Conservation (phyloP, 331 rosid genomes). For the Prunus yedoensis region DNA sequence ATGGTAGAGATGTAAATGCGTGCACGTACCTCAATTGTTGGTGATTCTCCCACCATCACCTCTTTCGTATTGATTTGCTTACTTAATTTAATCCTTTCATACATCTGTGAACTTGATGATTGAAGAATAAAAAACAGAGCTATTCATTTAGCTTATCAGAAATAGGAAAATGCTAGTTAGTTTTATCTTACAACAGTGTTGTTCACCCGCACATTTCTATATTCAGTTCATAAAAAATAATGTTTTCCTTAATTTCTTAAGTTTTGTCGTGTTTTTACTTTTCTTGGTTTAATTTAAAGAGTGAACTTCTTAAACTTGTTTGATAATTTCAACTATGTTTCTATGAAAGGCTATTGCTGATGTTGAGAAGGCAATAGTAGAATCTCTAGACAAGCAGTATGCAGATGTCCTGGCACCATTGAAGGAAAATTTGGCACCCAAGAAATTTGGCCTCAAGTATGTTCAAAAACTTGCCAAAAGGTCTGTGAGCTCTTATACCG, state of each 20-base stretch:
- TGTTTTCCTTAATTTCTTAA: neutral
- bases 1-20: neutral
- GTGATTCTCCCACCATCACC: neutral
- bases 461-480: conserved; percentile 95
- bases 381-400: conserved; percentile 91
- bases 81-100: neutral
- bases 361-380: conserved; percentile 82
- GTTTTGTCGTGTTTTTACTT: neutral
- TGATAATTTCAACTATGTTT: neutral
- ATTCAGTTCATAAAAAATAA: neutral
- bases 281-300: neutral
- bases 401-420: conserved; percentile 89
- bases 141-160: neutral
- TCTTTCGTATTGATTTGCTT: neutral
- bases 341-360: conserved; percentile 77
- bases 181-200: neutral
- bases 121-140: neutral
- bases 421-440: conserved; percentile 80
- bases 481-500: conserved; percentile 53
- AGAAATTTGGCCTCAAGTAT: conserved; percentile 92
- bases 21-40: neutral
- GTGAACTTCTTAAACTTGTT: neutral
- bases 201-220: neutral
- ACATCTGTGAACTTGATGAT: neutral
- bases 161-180: neutral